Evolutionary conservation across 495 filamentous ascomycete species (phyloP).

Genomic region (Cercophora newfieldiana): DNA sequence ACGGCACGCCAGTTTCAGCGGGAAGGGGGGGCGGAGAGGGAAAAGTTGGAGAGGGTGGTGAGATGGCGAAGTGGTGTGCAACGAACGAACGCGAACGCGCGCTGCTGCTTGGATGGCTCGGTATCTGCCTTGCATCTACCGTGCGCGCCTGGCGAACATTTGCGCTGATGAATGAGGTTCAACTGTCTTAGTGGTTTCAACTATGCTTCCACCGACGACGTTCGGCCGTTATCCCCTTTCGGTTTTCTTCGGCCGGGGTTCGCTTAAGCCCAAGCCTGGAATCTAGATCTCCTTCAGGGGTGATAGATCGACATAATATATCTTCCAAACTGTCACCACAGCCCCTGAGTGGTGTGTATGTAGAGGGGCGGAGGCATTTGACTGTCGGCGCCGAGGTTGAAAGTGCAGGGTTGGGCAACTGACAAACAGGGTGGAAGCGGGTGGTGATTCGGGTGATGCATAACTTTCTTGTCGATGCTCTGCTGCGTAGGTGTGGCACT

Average conservation of each 20-base stretch:
- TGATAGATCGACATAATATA: neutral
- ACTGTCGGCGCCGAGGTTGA: neutral
- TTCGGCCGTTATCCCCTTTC: neutral
- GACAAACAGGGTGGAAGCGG: neutral
- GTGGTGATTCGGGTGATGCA: neutral
- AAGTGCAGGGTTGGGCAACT: neutral
- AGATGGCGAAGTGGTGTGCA: neutral
- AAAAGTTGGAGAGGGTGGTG: neutral
- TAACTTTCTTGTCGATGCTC: neutral
- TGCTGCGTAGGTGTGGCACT: neutral
- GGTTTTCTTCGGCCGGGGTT: neutral
- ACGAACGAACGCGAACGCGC: too few species aligned
- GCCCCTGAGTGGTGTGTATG: neutral
- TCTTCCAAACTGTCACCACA: neutral
- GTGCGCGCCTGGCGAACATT: neutral
- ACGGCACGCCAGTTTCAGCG: neutral
- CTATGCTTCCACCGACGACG: neutral
- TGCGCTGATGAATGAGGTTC: neutral
- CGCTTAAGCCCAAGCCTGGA: neutral
- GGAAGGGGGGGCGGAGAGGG: neutral
- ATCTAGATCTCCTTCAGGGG: neutral
- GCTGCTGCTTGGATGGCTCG: neutral
- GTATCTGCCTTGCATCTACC: neutral
- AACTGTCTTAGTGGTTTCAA: neutral
- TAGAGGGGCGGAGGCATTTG: neutral